Conservation (phyloP, 2,329 filamentous ascomycete genomes). For the Scedosporium aurantiacum region DNA sequence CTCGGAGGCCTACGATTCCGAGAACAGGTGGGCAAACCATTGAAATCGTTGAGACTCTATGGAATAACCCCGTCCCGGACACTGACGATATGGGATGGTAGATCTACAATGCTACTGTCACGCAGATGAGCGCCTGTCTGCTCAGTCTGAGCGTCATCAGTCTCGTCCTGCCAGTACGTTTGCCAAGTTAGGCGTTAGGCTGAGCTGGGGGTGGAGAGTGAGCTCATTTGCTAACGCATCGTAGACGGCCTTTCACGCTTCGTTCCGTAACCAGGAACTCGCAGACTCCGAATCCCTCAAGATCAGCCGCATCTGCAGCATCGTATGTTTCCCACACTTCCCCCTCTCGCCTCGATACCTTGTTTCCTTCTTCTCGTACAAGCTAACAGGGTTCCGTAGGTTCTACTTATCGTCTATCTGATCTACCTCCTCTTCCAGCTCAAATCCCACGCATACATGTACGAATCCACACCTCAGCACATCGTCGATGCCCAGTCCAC, state of each 20-base stretch:
- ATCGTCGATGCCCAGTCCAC: conserved; percentile 87
- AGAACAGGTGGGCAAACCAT: conserved; percentile 53
- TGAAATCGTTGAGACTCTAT: not conserved
- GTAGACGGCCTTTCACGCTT: conserved; percentile 82
- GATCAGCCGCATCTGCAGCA: conserved; percentile 81
- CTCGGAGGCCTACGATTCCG: conserved; percentile 75
- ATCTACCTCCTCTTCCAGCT: conserved; percentile 84
- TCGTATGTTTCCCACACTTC: conserved; percentile 40
- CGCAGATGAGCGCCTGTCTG: conserved; percentile 90
- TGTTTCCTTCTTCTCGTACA: not conserved
- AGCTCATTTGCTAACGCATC: not conserved
- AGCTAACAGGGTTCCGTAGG: conserved; percentile 24
- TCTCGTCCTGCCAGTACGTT: conserved; percentile 63
- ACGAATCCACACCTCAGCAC: conserved; percentile 83
- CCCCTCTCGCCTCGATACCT: too few species aligned
- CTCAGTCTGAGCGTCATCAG: conserved; percentile 86
- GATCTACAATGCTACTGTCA: conserved; percentile 92
- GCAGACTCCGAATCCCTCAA: conserved; percentile 66
- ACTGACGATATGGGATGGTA: conserved; percentile 18
- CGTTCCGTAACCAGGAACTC: conserved; percentile 50
- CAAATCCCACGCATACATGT: conserved; percentile 85
- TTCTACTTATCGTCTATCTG: conserved; percentile 70
- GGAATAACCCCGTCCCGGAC: not conserved
- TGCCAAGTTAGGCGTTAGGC: not conserved
- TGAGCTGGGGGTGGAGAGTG: not conserved